These are phyloP conservation scores for Rhizoclosmatium sp. DNA, from an alignment of 192 early-diverging fungal genomes.

Conservation along the genomic window DNA sequence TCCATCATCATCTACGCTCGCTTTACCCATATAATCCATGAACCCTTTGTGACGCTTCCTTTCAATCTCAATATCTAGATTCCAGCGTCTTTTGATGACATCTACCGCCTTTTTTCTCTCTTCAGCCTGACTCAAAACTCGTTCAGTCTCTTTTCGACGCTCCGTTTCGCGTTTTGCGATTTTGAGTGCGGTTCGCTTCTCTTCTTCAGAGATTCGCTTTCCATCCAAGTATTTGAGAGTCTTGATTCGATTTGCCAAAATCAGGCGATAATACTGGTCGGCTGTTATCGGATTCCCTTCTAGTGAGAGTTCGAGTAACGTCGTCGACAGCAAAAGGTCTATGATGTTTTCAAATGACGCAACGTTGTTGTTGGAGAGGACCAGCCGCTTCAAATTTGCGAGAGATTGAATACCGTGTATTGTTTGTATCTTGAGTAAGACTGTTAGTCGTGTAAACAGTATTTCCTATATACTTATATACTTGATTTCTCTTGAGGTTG, in stretches of 20 bases:
- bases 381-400: slow-evolving; percentile 37
- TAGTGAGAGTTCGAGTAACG: slow-evolving; percentile 41
- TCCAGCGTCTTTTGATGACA: slow-evolving; percentile 41
- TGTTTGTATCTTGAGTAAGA: slow-evolving; percentile 15
- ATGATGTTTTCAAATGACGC: slow-evolving; percentile 44
- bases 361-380: slow-evolving; percentile 47
- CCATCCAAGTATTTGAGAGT: slow-evolving; percentile 58
- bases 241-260: slow-evolving; percentile 48
- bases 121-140: slow-evolving; percentile 37
- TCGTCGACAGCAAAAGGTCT: slow-evolving; percentile 32
- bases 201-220: slow-evolving; percentile 56
- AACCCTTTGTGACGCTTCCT: background rate
- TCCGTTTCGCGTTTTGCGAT: slow-evolving; percentile 56
- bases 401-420: slow-evolving; percentile 38
- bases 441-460: slow-evolving; percentile 24
- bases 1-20: background rate
- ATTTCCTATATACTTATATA: slow-evolving; percentile 1
- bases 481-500: slow-evolving; percentile 60
- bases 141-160: slow-evolving; percentile 49
- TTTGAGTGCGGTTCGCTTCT: slow-evolving; percentile 47
- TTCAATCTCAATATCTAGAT: slow-evolving; percentile 26
- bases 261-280: slow-evolving; percentile 46
- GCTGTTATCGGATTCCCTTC: slow-evolving; percentile 46
- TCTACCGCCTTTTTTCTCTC: slow-evolving; percentile 42
- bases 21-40: slow-evolving; percentile 3